These are phyloP conservation scores for Clarireedia sp. DNA, from an alignment of 2,329 filamentous ascomycete species.

Conservation along the genomic window DNA sequence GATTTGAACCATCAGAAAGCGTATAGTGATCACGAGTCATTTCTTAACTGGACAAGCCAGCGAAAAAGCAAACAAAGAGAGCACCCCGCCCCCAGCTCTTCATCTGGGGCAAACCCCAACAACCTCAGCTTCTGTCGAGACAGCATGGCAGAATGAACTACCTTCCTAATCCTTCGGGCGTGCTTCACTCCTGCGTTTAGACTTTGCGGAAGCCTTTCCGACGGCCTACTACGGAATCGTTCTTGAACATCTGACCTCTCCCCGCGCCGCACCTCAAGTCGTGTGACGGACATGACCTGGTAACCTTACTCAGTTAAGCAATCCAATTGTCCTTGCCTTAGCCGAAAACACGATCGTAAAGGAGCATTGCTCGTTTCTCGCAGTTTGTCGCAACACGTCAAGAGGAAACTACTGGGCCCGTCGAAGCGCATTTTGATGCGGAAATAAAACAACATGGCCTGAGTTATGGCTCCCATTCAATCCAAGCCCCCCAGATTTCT, in stretches of 20 bases:
- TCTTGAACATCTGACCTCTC: conserved; percentile 10
- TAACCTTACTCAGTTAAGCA: not conserved
- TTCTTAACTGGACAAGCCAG: not conserved
- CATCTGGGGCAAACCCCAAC: conserved; percentile 1
- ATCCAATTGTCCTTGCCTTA: not conserved
- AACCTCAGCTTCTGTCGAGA: conserved; percentile 1
- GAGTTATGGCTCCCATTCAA: not conserved
- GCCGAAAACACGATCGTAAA: not conserved
- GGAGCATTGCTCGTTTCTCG: not conserved
- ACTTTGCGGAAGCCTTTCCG: conserved; percentile 5
- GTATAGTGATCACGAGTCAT: conserved; percentile 2
- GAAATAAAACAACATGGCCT: not conserved
- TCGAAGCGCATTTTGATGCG: not conserved
- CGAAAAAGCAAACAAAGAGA: not conserved
- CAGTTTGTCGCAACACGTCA: too few relatives aligned
- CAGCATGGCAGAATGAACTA: not conserved
- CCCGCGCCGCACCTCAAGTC: not conserved
- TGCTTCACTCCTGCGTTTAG: not conserved
- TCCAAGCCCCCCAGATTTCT: not conserved
- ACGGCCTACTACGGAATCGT: conserved; percentile 6
- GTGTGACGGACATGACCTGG: not conserved
- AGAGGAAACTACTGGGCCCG: too few relatives aligned
- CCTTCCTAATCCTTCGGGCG: conserved; percentile 1
- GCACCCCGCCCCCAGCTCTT: not conserved
- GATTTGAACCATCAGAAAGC: not conserved